A percentile compares a stretch with the other conserved stretches of the same genome.
Conservation (phyloP, 106 monocot species). For the Phalaenopsis aphrodite region DNA sequence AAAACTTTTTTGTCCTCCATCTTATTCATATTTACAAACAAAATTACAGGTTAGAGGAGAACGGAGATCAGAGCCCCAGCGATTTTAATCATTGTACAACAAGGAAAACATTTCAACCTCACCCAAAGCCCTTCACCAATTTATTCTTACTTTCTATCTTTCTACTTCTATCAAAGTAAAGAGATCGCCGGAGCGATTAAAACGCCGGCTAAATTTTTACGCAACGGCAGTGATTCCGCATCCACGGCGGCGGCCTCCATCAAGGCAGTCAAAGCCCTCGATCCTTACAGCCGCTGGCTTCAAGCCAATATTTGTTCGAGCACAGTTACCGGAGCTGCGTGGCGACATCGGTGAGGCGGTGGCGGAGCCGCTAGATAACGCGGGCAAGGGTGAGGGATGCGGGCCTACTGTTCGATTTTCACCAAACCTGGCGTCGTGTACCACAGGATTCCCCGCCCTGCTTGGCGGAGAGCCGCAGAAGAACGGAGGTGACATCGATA, state of each 20-base stretch:
- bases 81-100: neutral
- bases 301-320: constrained; percentile 11
- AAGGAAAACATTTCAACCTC: neutral
- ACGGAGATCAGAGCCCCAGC: neutral
- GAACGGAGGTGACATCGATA: constrained; percentile 30
- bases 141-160: neutral
- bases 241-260: constrained; percentile 10
- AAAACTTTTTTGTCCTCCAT: neutral
- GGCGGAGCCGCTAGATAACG: neutral
- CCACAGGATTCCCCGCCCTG: constrained; percentile 33
- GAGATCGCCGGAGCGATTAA: neutral
- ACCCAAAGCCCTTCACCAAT: neutral
- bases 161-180: neutral
- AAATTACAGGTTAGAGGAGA: neutral
- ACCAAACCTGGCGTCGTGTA: constrained; percentile 33
- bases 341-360: neutral
- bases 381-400: neutral
- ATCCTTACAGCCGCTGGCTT: constrained; percentile 20
- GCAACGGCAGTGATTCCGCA: constrained; percentile 21
- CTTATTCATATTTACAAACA: constrained; percentile 8
- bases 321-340: neutral
- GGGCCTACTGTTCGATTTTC: constrained; percentile 8
- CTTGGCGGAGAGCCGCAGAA: constrained; percentile 44
- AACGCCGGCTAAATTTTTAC: constrained; percentile 1
- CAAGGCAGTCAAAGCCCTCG: constrained; percentile 37